These are phyloP conservation scores for Aspergillus sergii DNA, from an alignment of 2,329 filamentous ascomycete genomes.

Conservation along the genomic window DNA sequence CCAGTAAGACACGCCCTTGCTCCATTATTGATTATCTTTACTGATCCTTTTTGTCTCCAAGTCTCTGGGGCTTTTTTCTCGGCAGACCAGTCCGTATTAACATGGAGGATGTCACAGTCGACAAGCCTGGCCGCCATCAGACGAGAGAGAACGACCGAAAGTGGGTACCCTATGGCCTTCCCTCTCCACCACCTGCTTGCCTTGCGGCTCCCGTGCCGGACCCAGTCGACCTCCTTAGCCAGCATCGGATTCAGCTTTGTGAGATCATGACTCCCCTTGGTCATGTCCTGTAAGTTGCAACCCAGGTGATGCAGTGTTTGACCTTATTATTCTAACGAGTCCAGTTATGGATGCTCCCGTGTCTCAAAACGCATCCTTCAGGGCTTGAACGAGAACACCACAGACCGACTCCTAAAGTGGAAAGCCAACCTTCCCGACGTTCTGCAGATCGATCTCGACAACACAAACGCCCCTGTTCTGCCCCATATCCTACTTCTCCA, in stretches of 20 bases:
- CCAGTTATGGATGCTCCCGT: slow-evolving; percentile 17
- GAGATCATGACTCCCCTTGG: slow-evolving; percentile 35
- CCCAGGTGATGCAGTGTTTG: fast-evolving
- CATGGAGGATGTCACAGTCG: slow-evolving; percentile 38
- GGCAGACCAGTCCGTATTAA: slow-evolving; percentile 40
- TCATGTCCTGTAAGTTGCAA: slow-evolving; percentile 28
- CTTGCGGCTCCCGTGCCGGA: neutral
- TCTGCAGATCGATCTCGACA: slow-evolving; percentile 19
- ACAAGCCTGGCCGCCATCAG: slow-evolving; percentile 25
- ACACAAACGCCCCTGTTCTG: slow-evolving; percentile 7
- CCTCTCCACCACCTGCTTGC: neutral
- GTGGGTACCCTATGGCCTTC: slow-evolving; percentile 27
- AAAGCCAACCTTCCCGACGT: slow-evolving; percentile 17
- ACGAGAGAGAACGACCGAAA: neutral
- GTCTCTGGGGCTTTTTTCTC: slow-evolving; percentile 35
- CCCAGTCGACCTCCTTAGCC: slow-evolving; percentile 8
- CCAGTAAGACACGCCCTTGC: slow-evolving; percentile 3
- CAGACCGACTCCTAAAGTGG: slow-evolving; percentile 14
- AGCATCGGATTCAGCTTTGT: slow-evolving; percentile 29
- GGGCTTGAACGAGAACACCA: slow-evolving; percentile 12
- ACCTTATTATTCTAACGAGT: neutral
- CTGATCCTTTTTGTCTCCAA: neutral
- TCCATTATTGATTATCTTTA: neutral
- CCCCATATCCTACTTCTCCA: slow-evolving; percentile 15
- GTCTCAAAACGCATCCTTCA: slow-evolving; percentile 17